phyloP scores from a whole-genome alignment of 805 yeast species.

The Osmozyma mogii region DNA sequence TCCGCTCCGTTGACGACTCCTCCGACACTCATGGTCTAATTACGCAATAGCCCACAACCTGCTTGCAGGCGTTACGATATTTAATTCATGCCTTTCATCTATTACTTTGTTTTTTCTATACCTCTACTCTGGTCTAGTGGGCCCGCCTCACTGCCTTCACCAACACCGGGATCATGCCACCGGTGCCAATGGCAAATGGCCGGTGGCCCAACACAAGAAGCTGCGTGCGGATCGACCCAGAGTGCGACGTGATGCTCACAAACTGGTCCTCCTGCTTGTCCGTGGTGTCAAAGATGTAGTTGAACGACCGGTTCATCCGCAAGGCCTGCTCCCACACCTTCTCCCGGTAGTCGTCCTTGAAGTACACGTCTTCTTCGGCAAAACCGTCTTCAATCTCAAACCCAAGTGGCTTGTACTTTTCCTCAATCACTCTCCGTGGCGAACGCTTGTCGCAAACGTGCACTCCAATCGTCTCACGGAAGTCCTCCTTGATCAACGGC shows the following conservation, averaged over 20 bases:
- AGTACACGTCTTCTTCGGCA: constrained; percentile 38
- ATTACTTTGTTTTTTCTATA: no score
- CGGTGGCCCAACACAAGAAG: constrained; percentile 41
- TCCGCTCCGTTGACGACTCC: no score
- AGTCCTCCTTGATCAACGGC: constrained; percentile 37
- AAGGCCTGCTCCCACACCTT: constrained; percentile 33
- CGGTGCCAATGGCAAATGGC: constrained; percentile 42
- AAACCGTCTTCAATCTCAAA: constrained; percentile 39
- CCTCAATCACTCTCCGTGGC: constrained; percentile 26
- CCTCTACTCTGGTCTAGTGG: no score
- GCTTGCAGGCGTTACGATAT: no score
- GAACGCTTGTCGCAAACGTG: constrained; percentile 45
- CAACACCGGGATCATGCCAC: constrained; percentile 50
- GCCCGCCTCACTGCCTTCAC: no score
- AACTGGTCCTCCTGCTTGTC: constrained; percentile 13
- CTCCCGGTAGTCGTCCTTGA: constrained; percentile 32
- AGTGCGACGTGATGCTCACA: constrained; percentile 41
- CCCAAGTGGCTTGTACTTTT: constrained; percentile 32
- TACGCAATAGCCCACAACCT: no score
- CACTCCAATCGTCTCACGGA: constrained; percentile 43
- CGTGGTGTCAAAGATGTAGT: constrained; percentile 23
- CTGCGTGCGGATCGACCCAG: constrained; percentile 44
- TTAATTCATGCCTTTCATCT: no score
- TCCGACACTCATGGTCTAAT: no score
- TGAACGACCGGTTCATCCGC: constrained; percentile 27